These are phyloP conservation scores for Rhizopus microsporus DNA, from an alignment of 371 early-diverging fungal genomes.

Conservation along the genomic window DNA sequence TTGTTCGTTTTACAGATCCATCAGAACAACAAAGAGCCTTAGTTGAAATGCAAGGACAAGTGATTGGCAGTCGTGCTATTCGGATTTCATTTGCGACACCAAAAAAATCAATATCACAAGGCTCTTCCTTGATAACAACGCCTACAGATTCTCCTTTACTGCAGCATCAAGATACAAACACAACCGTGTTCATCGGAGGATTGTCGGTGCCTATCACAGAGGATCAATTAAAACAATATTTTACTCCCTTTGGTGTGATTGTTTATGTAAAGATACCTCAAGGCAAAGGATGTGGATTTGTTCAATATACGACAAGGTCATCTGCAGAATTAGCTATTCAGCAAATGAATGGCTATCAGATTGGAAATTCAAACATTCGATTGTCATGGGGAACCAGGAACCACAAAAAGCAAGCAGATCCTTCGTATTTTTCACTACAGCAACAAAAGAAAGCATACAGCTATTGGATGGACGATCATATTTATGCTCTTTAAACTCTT, in stretches of 20 bases:
- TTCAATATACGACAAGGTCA: conserved; percentile 77
- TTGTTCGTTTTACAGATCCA: conserved; percentile 71
- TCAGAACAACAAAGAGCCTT: conserved; percentile 71
- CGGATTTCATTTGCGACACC: conserved; percentile 84
- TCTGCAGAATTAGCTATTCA: conserved; percentile 86
- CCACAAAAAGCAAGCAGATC: neutral
- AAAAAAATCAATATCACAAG: conserved; percentile 41
- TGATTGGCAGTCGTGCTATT: conserved; percentile 73
- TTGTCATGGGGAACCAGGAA: conserved; percentile 85
- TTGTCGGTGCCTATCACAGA: conserved; percentile 73
- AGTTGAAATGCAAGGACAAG: conserved; percentile 71
- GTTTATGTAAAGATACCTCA: conserved; percentile 89
- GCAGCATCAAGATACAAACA: conserved; percentile 31
- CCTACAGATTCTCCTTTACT: conserved; percentile 9
- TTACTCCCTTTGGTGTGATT: conserved; percentile 85
- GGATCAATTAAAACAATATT: conserved; percentile 77
- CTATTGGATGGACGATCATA: conserved; percentile 9
- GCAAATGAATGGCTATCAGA: conserved; percentile 81
- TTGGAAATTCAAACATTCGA: conserved; percentile 81
- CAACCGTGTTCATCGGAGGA: conserved; percentile 94
- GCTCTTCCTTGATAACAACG: no score
- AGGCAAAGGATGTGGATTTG: conserved; percentile 92
- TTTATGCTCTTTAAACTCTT: conserved; percentile 12
- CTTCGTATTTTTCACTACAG: neutral
- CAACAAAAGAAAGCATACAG: neutral